A percentile compares a stretch with the other conserved stretches of the same genome.
Conservation (phyloP, 2,329 filamentous ascomycete genomes). For the Ceratocystis ficicola region DNA sequence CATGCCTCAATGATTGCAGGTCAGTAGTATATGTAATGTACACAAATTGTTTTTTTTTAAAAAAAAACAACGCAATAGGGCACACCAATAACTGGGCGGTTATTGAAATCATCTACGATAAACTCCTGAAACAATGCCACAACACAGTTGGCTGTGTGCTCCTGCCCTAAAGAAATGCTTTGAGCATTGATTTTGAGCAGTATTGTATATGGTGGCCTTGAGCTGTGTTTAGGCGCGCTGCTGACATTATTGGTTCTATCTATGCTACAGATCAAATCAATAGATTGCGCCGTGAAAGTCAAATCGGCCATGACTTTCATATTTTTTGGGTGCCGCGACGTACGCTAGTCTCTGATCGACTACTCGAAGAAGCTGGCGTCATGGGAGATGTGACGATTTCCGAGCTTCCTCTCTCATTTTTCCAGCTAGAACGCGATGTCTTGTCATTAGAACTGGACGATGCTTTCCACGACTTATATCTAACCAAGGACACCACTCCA, state of each 20-base stretch:
- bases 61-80: background rate
- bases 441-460: constrained; percentile 83
- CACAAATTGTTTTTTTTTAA: background rate
- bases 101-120: background rate
- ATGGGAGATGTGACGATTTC: constrained; percentile 82
- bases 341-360: constrained; percentile 78
- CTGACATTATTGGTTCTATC: constrained; percentile 22
- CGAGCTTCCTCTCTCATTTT: constrained; percentile 79
- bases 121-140: background rate
- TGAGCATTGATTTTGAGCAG: background rate
- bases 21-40: constrained; percentile 37
- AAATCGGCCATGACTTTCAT: constrained; percentile 88
- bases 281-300: constrained; percentile 73
- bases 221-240: background rate
- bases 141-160: background rate
- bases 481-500: constrained; percentile 83
- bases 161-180: background rate
- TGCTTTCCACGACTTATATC: constrained; percentile 74
- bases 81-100: background rate
- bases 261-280: constrained; percentile 66
- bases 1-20: constrained; percentile 80
- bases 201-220: background rate
- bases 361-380: constrained; percentile 85
- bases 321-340: constrained; percentile 92
- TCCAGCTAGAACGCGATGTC: constrained; percentile 82